Conservation (phyloP, 495 filamentous ascomycete species). For the Aspergillus affinis region DNA sequence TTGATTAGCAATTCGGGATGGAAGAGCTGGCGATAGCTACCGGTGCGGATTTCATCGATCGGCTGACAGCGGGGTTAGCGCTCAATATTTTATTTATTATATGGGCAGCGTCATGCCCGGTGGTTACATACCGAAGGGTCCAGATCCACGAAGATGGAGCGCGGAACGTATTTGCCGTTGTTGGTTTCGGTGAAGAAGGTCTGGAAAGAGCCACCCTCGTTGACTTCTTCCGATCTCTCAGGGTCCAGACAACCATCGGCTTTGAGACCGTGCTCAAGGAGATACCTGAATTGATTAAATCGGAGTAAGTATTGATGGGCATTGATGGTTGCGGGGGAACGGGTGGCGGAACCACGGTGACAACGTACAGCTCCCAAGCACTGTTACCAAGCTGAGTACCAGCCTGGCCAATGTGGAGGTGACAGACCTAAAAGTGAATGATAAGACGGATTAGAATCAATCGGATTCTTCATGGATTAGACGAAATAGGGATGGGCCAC, state of each 20-base stretch:
- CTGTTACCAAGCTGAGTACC: slow-evolving; percentile 91
- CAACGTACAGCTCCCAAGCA: slow-evolving; percentile 88
- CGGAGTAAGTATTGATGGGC: neutral
- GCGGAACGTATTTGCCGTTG: slow-evolving; percentile 84
- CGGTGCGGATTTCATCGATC: slow-evolving; percentile 88
- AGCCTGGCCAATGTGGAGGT: slow-evolving; percentile 92
- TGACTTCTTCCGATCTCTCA: slow-evolving; percentile 55
- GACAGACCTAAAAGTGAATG: slow-evolving; percentile 61
- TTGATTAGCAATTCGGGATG: slow-evolving; percentile 86
- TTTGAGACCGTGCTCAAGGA: slow-evolving; percentile 86
- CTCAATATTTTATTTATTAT: too few relatives aligned
- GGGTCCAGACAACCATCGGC: slow-evolving; percentile 70
- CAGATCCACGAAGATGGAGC: slow-evolving; percentile 85
- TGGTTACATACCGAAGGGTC: slow-evolving; percentile 68
- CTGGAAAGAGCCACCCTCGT: slow-evolving; percentile 72
- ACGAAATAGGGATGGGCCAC: neutral
- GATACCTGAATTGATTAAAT: slow-evolving; percentile 60
- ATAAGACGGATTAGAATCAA: neutral
- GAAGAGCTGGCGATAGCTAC: slow-evolving; percentile 80
- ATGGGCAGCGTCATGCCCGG: too few relatives aligned
- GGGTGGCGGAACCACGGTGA: slow-evolving; percentile 39
- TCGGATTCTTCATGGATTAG: too few relatives aligned
- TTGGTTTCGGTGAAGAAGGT: slow-evolving; percentile 91
- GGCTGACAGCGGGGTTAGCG: slow-evolving; percentile 47
- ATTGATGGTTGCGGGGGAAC: neutral